Evolutionary conservation across 768 basidiomycete species (phyloP).

Genomic region (Auricularia sp.): DNA sequence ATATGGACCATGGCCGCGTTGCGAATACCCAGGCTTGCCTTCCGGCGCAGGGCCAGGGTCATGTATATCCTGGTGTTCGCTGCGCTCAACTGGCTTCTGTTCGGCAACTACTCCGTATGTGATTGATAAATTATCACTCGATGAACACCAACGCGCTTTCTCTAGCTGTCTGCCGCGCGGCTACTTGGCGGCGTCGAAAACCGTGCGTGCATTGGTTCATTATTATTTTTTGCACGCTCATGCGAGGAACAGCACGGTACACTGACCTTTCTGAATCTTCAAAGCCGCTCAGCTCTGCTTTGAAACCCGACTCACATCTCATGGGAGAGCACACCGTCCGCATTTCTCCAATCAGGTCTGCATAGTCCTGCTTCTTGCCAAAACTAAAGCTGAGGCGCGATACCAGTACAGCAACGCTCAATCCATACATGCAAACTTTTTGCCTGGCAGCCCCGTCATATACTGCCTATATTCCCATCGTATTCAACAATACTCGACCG

Average conservation of each 20-base stretch:
- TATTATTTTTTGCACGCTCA: not conserved
- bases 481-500: conserved; percentile 85
- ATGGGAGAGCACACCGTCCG: conserved; percentile 81
- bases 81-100: conserved; percentile 20
- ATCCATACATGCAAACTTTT: conserved; percentile 62
- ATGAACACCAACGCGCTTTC: not conserved
- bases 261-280: conserved; percentile 6
- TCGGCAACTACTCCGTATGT: conserved; percentile 17
- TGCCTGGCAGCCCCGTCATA: conserved; percentile 51
- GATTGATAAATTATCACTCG: not conserved
- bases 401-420: conserved; percentile 71
- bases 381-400: not conserved
- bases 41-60: conserved; percentile 14
- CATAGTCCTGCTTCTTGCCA: not conserved
- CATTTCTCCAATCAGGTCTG: conserved; percentile 71
- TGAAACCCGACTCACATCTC: conserved; percentile 21
- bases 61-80: conserved; percentile 12
- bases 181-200: not conserved
- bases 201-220: not conserved
- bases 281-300: conserved; percentile 13
- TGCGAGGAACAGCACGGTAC: not conserved
- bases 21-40: conserved; percentile 27
- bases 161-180: not conserved
- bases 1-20: conserved; percentile 20
- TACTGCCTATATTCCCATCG: conserved; percentile 63